Conservation (phyloP, 495 filamentous ascomycete genomes). For the Coniosporium apollinis region DNA sequence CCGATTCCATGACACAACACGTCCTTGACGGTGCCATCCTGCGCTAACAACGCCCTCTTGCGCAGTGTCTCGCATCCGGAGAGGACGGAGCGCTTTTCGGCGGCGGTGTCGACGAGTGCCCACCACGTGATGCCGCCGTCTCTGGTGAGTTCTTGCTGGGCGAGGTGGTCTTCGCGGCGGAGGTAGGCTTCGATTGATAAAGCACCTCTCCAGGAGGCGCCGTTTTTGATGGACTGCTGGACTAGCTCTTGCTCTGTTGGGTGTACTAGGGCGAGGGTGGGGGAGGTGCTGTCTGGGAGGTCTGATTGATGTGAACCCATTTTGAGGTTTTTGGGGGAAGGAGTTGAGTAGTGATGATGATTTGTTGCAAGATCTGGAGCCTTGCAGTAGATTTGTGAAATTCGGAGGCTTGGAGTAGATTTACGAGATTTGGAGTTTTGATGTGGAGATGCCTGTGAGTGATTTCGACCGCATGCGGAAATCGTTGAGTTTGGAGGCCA, state of each 20-base stretch:
- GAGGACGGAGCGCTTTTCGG: constrained; percentile 42
- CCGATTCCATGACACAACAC: constrained; percentile 64
- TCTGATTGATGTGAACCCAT: no score
- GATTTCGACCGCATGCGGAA: no score
- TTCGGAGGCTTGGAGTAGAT: no score
- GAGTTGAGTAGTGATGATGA: no score
- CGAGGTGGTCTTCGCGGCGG: constrained; percentile 54
- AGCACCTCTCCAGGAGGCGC: constrained; percentile 51
- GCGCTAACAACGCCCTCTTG: constrained; percentile 50
- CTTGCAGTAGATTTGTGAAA: no score
- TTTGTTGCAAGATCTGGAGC: no score
- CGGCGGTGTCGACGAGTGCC: constrained; percentile 52
- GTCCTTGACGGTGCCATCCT: constrained; percentile 35
- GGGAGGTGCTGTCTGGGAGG: constrained; percentile 41
- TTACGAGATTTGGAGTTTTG: no score
- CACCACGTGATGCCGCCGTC: constrained; percentile 69
- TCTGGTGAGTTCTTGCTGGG: constrained; percentile 45
- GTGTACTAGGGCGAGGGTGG: constrained; percentile 45
- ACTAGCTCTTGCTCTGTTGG: constrained; percentile 50
- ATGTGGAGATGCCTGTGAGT: no score
- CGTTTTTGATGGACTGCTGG: constrained; percentile 49
- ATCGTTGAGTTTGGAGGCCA: no score
- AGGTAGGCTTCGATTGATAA: constrained; percentile 56
- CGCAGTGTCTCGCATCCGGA: constrained; percentile 69
- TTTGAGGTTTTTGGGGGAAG: no score